A percentile compares a stretch with the other conserved stretches of the same genome.
Conservation (phyloP, 192 early-diverging fungal species). For the Lobosporangium transversale region DNA sequence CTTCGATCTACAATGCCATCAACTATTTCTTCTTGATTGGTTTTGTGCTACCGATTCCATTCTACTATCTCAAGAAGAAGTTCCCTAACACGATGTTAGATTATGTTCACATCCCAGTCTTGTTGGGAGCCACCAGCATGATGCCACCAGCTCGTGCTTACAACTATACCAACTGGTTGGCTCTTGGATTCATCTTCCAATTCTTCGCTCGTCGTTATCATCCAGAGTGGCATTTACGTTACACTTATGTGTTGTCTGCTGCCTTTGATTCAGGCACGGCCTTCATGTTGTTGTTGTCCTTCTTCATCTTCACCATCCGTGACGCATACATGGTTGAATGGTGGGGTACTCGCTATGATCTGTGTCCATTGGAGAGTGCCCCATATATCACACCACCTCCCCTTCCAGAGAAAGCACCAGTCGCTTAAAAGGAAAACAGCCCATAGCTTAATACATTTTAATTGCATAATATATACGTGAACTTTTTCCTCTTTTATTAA, state of each 20-base stretch:
- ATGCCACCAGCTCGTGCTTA: conserved; percentile 64
- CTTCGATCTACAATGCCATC: conserved; percentile 56
- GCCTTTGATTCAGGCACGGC: conserved; percentile 70
- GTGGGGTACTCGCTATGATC: conserved; percentile 26
- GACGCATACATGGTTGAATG: conserved; percentile 11
- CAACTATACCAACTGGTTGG: conserved; percentile 56
- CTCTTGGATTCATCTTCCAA: conserved; percentile 63
- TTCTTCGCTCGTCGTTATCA: conserved; percentile 60
- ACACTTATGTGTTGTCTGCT: conserved; percentile 73
- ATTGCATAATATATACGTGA: too few relatives aligned
- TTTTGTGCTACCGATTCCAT: conserved; percentile 64
- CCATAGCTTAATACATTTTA: too few relatives aligned
- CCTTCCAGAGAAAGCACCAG: too few relatives aligned
- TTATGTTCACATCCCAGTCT: conserved; percentile 66
- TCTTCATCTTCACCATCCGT: conserved; percentile 44
- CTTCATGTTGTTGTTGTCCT: conserved; percentile 33
- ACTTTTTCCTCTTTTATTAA: too few relatives aligned
- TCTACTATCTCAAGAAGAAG: conserved; percentile 63
- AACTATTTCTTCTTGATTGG: conserved; percentile 65
- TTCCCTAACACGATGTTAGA: conserved; percentile 58
- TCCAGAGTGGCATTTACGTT: conserved; percentile 67
- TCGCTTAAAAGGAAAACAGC: too few relatives aligned
- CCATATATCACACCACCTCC: conserved; percentile 3
- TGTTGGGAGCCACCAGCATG: conserved; percentile 60
- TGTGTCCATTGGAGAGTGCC: conserved; percentile 25